Percentiles rank a stretch among this genome's conserved stretches.
Conservation (phyloP, 345 rosid species). For the Eucalyptus sp. region DNA sequence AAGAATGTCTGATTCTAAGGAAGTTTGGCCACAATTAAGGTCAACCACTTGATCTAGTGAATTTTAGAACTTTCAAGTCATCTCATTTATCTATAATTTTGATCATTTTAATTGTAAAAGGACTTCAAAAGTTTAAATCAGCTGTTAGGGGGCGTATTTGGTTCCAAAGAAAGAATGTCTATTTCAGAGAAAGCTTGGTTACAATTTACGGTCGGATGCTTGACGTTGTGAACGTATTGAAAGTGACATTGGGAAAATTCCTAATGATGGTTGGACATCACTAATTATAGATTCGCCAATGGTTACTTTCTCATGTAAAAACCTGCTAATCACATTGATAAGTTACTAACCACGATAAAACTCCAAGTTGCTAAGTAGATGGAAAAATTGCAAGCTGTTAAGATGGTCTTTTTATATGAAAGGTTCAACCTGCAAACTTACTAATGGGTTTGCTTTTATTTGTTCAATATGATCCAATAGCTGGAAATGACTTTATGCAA, state of each 20-base stretch:
- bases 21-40: not conserved
- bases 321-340: not conserved
- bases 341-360: not conserved
- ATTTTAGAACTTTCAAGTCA: not conserved
- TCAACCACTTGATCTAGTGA: not conserved
- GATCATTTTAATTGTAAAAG: not conserved
- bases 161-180: not conserved
- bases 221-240: not conserved
- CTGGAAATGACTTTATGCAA: not conserved
- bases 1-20: not conserved
- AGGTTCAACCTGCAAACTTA: not conserved
- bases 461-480: not conserved
- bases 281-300: not conserved
- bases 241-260: not conserved
- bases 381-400: not conserved
- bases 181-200: not conserved
- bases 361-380: not conserved
- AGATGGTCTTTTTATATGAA: not conserved
- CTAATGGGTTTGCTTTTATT: not conserved
- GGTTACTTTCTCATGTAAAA: not conserved
- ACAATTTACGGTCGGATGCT: not conserved
- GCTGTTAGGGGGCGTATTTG: not conserved
- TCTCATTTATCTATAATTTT: not conserved
- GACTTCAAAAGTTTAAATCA: not conserved
- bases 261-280: not conserved